Percentiles rank a stretch among this genome's conserved stretches.
Conservation (phyloP, 2,329 filamentous ascomycete species). For the Tolypocladium cylindrosporum region DNA sequence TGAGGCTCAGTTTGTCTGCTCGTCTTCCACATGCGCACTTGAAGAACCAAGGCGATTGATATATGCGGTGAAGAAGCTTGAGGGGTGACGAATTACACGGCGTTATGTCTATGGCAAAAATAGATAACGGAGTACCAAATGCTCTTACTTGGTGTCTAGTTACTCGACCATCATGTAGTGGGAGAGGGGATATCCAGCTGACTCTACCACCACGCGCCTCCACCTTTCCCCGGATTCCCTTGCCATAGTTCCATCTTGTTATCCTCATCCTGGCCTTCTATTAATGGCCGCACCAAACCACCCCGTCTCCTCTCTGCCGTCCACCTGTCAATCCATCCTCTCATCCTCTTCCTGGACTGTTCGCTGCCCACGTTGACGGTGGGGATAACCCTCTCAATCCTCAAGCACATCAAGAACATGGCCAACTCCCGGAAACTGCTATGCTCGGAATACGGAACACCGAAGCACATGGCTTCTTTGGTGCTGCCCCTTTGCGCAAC, state of each 20-base stretch:
- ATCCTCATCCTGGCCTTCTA: slow-evolving; percentile 26
- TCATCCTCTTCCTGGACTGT: slow-evolving; percentile 47
- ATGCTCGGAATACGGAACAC: slow-evolving; percentile 93
- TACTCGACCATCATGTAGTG: background rate
- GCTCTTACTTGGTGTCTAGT: background rate
- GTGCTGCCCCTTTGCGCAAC: slow-evolving; percentile 76
- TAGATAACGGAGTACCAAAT: background rate
- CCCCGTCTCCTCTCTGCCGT: slow-evolving; percentile 45
- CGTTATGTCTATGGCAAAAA: background rate
- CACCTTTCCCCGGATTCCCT: slow-evolving; percentile 26
- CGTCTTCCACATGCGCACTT: background rate
- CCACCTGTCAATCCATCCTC: slow-evolving; percentile 56
- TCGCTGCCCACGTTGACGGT: slow-evolving; percentile 76
- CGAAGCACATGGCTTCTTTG: slow-evolving; percentile 74
- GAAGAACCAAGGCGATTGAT: background rate
- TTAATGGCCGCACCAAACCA: slow-evolving; percentile 37
- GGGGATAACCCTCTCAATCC: slow-evolving; percentile 83
- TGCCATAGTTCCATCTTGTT: slow-evolving; percentile 23
- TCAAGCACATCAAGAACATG: slow-evolving; percentile 79
- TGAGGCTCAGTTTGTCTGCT: background rate
- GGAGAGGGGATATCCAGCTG: background rate
- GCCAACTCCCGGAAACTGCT: slow-evolving; percentile 90
- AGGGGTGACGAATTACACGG: background rate
- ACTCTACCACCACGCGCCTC: slow-evolving; percentile 28
- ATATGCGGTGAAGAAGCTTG: too few species aligned